Evolutionary conservation across 306 rosid genomes (phyloP).

Genomic region (Lathyrus oleraceus): DNA sequence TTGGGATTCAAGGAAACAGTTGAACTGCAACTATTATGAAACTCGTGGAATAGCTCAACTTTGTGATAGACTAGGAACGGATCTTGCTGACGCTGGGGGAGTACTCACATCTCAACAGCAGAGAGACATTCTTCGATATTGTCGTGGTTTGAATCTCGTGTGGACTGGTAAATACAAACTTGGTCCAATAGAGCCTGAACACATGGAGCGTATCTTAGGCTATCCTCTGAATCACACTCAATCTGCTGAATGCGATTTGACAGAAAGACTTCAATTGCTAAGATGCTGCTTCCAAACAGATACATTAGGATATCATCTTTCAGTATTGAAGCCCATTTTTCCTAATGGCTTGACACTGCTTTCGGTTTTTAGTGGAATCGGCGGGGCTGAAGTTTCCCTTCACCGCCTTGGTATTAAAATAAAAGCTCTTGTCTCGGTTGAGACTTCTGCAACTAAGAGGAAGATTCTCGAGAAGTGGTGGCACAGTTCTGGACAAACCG

Average conservation of each 20-base stretch:
- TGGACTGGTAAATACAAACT: slow-evolving; percentile 70
- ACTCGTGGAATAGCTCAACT: slow-evolving; percentile 53
- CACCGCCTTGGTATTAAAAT: slow-evolving; percentile 71
- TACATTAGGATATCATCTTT: slow-evolving; percentile 73
- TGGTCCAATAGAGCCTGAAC: slow-evolving; percentile 63
- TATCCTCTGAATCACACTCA: slow-evolving; percentile 75
- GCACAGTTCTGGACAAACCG: slow-evolving; percentile 62
- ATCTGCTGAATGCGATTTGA: slow-evolving; percentile 42
- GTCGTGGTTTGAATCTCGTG: slow-evolving; percentile 63
- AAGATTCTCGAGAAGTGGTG: slow-evolving; percentile 81
- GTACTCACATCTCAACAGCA: slow-evolving; percentile 56
- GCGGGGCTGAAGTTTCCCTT: slow-evolving; percentile 85
- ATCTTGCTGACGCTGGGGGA: slow-evolving; percentile 54
- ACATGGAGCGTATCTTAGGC: slow-evolving; percentile 70
- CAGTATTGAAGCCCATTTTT: slow-evolving; percentile 63
- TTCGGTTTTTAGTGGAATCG: slow-evolving; percentile 78
- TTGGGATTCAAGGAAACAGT: slow-evolving; percentile 83
- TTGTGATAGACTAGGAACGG: slow-evolving; percentile 62
- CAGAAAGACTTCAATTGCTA: slow-evolving; percentile 63
- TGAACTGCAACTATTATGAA: slow-evolving; percentile 66
- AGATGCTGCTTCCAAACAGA: slow-evolving; percentile 84
- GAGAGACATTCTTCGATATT: slow-evolving; percentile 62
- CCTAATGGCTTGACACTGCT: slow-evolving; percentile 69
- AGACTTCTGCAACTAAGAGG: slow-evolving; percentile 63
- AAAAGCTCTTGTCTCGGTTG: slow-evolving; percentile 74